These are phyloP conservation scores for Cryptosporidium felis DNA, from an alignment of 169 alveolate genomes.

Conservation along the genomic window DNA sequence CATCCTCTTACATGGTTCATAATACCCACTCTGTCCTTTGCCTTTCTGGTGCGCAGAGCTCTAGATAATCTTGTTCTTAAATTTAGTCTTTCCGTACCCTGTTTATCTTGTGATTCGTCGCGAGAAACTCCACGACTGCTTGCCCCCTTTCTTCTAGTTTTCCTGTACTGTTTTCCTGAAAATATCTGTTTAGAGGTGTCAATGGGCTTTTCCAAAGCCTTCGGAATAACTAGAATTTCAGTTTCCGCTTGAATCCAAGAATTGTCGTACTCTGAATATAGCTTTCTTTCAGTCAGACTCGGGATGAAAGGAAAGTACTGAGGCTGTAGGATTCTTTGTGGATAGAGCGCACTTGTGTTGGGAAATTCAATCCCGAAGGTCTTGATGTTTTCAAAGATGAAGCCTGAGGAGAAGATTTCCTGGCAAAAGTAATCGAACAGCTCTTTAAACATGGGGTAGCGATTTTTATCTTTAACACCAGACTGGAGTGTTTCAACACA, in stretches of 20 bases:
- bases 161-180: neutral
- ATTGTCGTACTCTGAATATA: neutral
- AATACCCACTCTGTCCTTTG: neutral
- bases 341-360: neutral
- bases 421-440: neutral
- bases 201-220: neutral
- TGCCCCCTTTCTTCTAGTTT: neutral
- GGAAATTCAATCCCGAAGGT: neutral
- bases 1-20: neutral
- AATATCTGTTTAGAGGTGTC: neutral
- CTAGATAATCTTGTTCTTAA: neutral
- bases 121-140: neutral
- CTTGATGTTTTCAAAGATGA: neutral
- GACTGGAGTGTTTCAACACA: neutral
- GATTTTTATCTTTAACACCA: neutral
- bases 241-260: neutral
- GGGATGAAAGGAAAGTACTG: slow-evolving; percentile 9
- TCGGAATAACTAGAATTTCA: neutral
- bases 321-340: neutral
- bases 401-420: neutral
- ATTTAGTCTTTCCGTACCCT: neutral
- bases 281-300: neutral
- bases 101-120: neutral
- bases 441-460: no score
- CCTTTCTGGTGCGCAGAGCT: neutral